Percentiles rank a stretch among this genome's conserved stretches.
phyloP scores from a whole-genome alignment of 768 basidiomycete genomes.

The Lentinus tigrinus region DNA sequence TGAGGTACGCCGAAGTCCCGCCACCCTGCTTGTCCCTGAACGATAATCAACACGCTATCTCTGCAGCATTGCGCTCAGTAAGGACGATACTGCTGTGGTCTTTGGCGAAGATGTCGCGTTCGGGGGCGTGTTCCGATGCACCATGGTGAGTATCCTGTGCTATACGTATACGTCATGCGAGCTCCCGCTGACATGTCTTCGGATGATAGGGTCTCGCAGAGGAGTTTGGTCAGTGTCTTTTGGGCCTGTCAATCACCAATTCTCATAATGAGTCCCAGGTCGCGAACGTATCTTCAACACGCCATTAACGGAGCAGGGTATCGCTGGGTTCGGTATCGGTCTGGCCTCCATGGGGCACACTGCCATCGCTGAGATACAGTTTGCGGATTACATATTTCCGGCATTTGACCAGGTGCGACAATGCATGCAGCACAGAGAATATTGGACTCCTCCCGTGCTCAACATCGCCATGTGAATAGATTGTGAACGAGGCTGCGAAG shows the following conservation, averaged over 20 bases:
- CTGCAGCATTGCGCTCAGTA: slow-evolving; percentile 71
- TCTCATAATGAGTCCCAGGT: slow-evolving; percentile 41
- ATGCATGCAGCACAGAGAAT: background rate
- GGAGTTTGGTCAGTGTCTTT: slow-evolving; percentile 70
- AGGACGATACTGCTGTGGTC: slow-evolving; percentile 84
- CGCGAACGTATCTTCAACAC: slow-evolving; percentile 95
- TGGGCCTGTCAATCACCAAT: background rate
- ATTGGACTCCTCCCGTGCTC: background rate
- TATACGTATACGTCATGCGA: background rate
- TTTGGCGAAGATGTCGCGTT: slow-evolving; percentile 94
- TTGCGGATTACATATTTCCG: slow-evolving; percentile 88
- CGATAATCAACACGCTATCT: background rate
- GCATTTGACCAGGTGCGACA: slow-evolving; percentile 84
- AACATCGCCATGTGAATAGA: slow-evolving; percentile 36
- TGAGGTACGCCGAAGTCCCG: slow-evolving; percentile 53
- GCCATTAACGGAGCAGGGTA: slow-evolving; percentile 89
- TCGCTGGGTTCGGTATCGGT: slow-evolving; percentile 93
- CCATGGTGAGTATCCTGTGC: slow-evolving; percentile 56
- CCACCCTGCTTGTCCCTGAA: slow-evolving; percentile 1
- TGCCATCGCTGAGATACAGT: slow-evolving; percentile 92
- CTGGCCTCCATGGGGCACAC: slow-evolving; percentile 91
- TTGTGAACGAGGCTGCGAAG: slow-evolving; percentile 96
- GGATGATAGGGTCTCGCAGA: slow-evolving; percentile 74
- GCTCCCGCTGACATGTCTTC: background rate
- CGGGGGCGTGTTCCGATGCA: slow-evolving; percentile 93